Evolutionary conservation across 352 stramenopile species (phyloP), one percentile per base, ranked within the genome.

Genomic region (Pythium insidiosum): DNA sequence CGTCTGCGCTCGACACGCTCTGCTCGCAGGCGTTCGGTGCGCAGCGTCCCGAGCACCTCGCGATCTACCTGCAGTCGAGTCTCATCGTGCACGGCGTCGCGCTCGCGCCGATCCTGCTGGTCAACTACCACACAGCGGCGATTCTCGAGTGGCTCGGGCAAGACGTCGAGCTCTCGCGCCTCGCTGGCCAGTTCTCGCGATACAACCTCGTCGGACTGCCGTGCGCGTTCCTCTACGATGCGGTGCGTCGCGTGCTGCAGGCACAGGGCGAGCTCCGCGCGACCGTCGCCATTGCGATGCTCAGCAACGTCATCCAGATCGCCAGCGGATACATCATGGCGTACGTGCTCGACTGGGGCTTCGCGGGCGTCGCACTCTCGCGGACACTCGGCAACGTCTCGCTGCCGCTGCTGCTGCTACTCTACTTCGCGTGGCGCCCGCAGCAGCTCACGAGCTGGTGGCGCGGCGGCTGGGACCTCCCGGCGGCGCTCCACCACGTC

Each of bases 301-400:
- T 72, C 9, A 50, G 58, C 28, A 78, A 78, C 36, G 4, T 85
- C 11, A 60, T 90, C 11, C 85, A 90, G 46, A 50, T 76, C 15
- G 29, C 61, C 13, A 51, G 52, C 1, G 84, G 82, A 1, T 92
- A 85, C 58, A 68, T 73, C 42, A 50, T 94, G 20, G 72, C 81
- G 20, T 84, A 84, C 58, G 63, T 78, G 47, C 90, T 80, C 4
- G 48, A 51, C 1, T 77, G 70, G 57, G 78, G 82, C n/a, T 95
- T 86, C 56, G 52, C 84, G 5, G 82, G 82, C 2, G 82, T 82
- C 20, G 73, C 82, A 4, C 43, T 92, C 1, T 84, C 79, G 19
- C 66, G 74, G 3, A 75, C 68, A 4, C 23, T 92, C 1, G 73
- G 66, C 19, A 73, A 81, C 50, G 63, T 88, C n/a, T 43, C 43